Conservation (phyloP, 176 grass and related monocot genomes). For the Zea luxurians region DNA sequence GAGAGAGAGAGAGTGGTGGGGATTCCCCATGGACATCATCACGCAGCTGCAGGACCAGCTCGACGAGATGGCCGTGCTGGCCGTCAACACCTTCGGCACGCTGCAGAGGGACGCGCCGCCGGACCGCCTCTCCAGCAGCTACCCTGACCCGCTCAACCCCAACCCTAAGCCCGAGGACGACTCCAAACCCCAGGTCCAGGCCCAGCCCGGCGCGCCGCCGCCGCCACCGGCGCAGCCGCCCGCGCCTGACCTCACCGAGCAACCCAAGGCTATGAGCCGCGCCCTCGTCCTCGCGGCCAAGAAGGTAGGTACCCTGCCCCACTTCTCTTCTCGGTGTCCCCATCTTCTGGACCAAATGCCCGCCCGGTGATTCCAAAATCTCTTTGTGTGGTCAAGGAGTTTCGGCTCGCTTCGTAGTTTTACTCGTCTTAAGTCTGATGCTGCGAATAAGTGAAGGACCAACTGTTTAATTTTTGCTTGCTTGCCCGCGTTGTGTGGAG, state of each 20-base stretch:
- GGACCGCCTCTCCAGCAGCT: slow-evolving; percentile 77
- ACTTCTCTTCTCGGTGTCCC: neutral
- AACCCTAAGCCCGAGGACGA: slow-evolving; percentile 47
- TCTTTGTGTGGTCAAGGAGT: neutral
- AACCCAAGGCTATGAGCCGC: slow-evolving; percentile 82
- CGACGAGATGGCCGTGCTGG: slow-evolving; percentile 70
- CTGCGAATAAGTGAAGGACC: neutral
- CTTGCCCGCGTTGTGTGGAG: neutral
- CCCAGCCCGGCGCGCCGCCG: slow-evolving; percentile 28
- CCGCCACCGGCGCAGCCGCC: slow-evolving; percentile 21
- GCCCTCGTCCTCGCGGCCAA: slow-evolving; percentile 86
- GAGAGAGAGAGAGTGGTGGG: too few relatives aligned
- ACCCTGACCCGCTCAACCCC: slow-evolving; percentile 82
- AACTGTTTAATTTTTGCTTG: neutral
- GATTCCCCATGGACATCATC: slow-evolving; percentile 76
- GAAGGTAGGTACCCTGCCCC: slow-evolving; percentile 44
- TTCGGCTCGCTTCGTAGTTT: neutral
- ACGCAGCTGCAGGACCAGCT: slow-evolving; percentile 96
- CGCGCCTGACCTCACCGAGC: slow-evolving; percentile 55
- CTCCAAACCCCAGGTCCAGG: slow-evolving; percentile 25
- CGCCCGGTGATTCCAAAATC: too few relatives aligned
- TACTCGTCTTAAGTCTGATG: neutral
- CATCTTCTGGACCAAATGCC: slow-evolving; percentile 32
- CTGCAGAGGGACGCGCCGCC: slow-evolving; percentile 85
- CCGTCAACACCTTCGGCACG: slow-evolving; percentile 90